These are phyloP conservation scores for Nannizziopsis arthrosporioides DNA, from an alignment of 2,329 filamentous ascomycete genomes.

Conservation along the genomic window DNA sequence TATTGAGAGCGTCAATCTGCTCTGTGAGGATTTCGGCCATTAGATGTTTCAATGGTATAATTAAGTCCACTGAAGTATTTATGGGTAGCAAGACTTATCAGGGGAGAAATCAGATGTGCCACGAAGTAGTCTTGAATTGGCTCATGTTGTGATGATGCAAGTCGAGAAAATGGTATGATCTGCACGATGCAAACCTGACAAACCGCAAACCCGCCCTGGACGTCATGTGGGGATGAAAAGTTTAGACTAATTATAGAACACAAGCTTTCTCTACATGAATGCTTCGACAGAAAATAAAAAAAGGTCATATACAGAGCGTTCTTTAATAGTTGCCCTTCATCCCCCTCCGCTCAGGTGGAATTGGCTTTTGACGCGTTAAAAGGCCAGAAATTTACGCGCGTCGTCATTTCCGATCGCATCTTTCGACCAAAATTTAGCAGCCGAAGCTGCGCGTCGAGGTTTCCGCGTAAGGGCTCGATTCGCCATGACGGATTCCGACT, in stretches of 20 bases:
- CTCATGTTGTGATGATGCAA: too few relatives aligned
- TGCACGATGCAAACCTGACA: background rate
- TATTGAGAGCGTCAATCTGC: slow-evolving; percentile 16
- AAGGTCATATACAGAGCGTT: background rate
- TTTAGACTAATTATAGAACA: background rate
- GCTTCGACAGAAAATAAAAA: background rate
- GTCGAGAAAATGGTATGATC: too few relatives aligned
- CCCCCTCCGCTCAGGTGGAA: background rate
- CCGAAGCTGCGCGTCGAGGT: background rate
- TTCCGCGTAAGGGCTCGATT: background rate
- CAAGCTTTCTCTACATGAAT: background rate
- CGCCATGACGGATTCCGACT: slow-evolving; percentile 24
- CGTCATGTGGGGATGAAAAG: slow-evolving; percentile 1
- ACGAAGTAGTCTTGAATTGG: too few relatives aligned
- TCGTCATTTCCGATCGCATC: background rate
- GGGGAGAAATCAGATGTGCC: too few relatives aligned
- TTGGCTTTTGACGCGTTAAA: slow-evolving; percentile 2
- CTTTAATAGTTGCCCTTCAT: background rate
- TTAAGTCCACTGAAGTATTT: too few relatives aligned
- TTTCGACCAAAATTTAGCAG: background rate
- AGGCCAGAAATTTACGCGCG: background rate
- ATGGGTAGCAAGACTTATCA: too few relatives aligned
- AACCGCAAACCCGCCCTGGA: background rate
- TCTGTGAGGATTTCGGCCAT: slow-evolving; percentile 20
- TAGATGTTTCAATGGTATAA: background rate